Evolutionary conservation across 371 early-diverging fungal species (phyloP).

Genomic region (Mortierella sp.): DNA sequence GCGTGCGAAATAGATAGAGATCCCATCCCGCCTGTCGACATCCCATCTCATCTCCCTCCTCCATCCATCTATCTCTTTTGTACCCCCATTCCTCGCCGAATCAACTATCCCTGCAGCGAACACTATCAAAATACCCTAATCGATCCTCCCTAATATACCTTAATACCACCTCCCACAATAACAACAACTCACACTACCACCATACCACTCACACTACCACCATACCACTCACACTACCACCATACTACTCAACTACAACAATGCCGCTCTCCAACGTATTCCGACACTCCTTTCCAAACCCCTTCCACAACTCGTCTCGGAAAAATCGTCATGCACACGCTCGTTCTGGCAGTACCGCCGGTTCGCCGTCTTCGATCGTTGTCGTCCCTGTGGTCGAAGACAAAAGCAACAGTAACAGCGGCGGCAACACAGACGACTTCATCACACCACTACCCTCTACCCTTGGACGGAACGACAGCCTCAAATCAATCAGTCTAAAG

Average conservation of each 20-base stretch:
- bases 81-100: neutral
- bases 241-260: neutral
- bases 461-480: neutral
- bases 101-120: neutral
- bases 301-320: constrained; percentile 25
- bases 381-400: constrained; percentile 4
- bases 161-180: neutral
- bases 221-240: constrained; percentile 22
- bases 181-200: neutral
- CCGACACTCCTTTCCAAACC: constrained; percentile 35
- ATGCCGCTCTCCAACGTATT: constrained; percentile 52
- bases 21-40: constrained; percentile 1
- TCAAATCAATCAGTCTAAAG: neutral
- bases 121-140: neutral
- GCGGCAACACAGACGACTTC: neutral
- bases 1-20: constrained; percentile 1
- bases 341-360: constrained; percentile 9
- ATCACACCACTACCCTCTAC: neutral
- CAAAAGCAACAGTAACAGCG: neutral
- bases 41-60: constrained; percentile 6
- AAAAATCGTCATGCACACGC: constrained; percentile 10
- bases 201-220: neutral
- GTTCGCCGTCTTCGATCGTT: constrained; percentile 5
- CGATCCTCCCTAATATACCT: neutral
- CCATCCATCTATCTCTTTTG: neutral